Evolutionary conservation across 1,284 basidiomycete species (phyloP), one percentile per base, ranked within the genome.

Genomic region (Rhodofomes roseus): DNA sequence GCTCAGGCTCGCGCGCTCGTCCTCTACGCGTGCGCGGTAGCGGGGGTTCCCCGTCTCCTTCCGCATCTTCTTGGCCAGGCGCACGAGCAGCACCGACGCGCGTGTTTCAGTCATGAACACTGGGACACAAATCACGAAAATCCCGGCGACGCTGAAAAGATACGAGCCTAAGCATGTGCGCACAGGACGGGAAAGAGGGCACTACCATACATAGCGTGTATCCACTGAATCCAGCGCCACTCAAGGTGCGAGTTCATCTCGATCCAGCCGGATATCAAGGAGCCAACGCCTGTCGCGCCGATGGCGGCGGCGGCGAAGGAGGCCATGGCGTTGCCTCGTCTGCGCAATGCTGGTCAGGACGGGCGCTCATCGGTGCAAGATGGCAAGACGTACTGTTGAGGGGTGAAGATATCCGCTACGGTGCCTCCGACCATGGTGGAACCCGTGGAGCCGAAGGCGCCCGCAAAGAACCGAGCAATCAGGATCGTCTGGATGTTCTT

Each of bases 211-310:
- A 86, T 90, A 69, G 86, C 77, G 63, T 88, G 83, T 31, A 92
- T 81, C 89, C 90, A 92, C 71, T 92, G 85, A 14, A 93, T 90
- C 90, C 91, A 93, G 39, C 88, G 78, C 91, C 92, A 93, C 57
- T 78, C 77, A 36, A 93, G 69, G 8, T 74, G 74, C 0, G 75
- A 70, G 60, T 87, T 82, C 66, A 84, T 80, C 66, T 89, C 88
- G 7, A 91, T 83, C 83, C 85, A 92, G 3, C 86, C 87, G 4
- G 84, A 80, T n/a, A 81, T 76, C 0, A 88, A 73, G 1, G 89
- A 84, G 1, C 88, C 90, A 1, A 91, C 61, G 0, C 88, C 89
- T 0, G 83, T 84, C 1, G 81, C 82, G 22, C 79, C 80, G 29
- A 91, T 72, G 0, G 82, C 84, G n/a, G 77, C 73, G 1, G 86